Conservation (phyloP, 805 yeast genomes). For the Clavispora vitiphila region DNA sequence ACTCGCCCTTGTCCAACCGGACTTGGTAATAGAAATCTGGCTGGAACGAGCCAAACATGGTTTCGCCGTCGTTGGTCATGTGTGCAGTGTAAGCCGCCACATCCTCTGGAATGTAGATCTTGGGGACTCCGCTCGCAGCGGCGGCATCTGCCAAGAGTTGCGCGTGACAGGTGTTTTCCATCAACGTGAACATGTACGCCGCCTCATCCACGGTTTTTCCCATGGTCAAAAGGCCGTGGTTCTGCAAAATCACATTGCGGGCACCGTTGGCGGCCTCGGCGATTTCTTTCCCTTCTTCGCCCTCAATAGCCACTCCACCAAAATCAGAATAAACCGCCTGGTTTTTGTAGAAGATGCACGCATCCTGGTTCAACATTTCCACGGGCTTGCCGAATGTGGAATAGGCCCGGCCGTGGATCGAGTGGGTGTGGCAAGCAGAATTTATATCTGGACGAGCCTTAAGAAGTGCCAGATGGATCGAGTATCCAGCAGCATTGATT, state of each 20-base stretch:
- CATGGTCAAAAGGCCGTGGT: slow-evolving; percentile 11
- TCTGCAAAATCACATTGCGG: slow-evolving; percentile 7
- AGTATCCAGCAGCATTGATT: slow-evolving; percentile 10
- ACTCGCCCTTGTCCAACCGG: slow-evolving; percentile 5
- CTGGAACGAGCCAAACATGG: slow-evolving; percentile 8
- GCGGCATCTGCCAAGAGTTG: slow-evolving; percentile 8
- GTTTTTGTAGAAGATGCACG: slow-evolving; percentile 6
- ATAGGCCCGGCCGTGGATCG: slow-evolving; percentile 8
- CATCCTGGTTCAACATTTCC: slow-evolving; percentile 10
- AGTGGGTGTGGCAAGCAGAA: slow-evolving; percentile 12
- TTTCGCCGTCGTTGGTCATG: slow-evolving; percentile 6
- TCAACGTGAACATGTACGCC: slow-evolving; percentile 7
- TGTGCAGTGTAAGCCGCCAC: slow-evolving; percentile 7
- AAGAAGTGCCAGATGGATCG: slow-evolving; percentile 8
- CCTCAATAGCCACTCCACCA: slow-evolving; percentile 10
- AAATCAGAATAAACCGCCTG: slow-evolving; percentile 6
- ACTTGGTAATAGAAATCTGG: slow-evolving; percentile 7
- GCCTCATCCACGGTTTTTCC: slow-evolving; percentile 12
- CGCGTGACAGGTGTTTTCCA: slow-evolving; percentile 8
- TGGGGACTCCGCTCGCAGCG: neutral
- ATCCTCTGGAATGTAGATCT: slow-evolving; percentile 5
- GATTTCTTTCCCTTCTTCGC: slow-evolving; percentile 7
- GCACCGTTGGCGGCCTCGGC: slow-evolving; percentile 6
- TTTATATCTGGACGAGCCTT: slow-evolving; percentile 8
- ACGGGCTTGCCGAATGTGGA: slow-evolving; percentile 5